A percentile compares a stretch with the other conserved stretches of the same genome.
Conservation (phyloP, 371 early-diverging fungal species). For the Chytridium lagenaria region DNA sequence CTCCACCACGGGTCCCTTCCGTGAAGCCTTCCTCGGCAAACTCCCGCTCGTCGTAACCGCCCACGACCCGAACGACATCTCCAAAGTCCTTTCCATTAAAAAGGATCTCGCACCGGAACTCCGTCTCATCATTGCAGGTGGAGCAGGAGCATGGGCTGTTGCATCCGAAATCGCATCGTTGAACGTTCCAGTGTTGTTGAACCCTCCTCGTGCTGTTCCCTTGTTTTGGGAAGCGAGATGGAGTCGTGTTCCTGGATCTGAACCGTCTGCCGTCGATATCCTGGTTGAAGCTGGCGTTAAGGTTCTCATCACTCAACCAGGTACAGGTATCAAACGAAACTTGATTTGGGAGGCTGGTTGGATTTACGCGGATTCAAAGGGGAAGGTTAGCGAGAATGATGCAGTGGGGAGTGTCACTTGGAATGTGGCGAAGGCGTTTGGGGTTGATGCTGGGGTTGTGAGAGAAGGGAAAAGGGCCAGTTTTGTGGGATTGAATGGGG, state of each 20-base stretch:
- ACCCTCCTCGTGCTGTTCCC: slow-evolving; percentile 72
- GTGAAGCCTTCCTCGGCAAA: slow-evolving; percentile 63
- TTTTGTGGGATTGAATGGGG: neutral
- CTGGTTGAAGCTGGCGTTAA: slow-evolving; percentile 69
- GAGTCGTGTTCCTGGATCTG: slow-evolving; percentile 65
- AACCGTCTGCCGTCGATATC: slow-evolving; percentile 65
- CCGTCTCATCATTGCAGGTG: slow-evolving; percentile 61
- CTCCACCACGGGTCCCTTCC: slow-evolving; percentile 35
- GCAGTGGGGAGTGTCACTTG: slow-evolving; percentile 11
- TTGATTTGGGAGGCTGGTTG: slow-evolving; percentile 10
- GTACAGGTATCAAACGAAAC: neutral
- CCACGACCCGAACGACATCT: slow-evolving; percentile 75
- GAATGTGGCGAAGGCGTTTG: neutral
- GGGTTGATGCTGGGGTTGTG: neutral
- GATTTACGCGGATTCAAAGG: neutral
- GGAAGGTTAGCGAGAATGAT: neutral
- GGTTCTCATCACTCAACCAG: slow-evolving; percentile 58
- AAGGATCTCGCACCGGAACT: slow-evolving; percentile 29
- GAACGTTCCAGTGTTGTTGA: slow-evolving; percentile 68
- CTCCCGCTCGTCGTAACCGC: slow-evolving; percentile 60
- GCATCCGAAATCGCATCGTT: slow-evolving; percentile 65
- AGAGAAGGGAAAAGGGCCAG: neutral
- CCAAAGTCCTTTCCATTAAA: slow-evolving; percentile 68
- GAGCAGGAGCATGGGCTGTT: slow-evolving; percentile 73
- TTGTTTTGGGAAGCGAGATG: slow-evolving; percentile 68